phyloP scores from a whole-genome alignment of 2,329 filamentous ascomycete species.

The Diaporthe longicolla region DNA sequence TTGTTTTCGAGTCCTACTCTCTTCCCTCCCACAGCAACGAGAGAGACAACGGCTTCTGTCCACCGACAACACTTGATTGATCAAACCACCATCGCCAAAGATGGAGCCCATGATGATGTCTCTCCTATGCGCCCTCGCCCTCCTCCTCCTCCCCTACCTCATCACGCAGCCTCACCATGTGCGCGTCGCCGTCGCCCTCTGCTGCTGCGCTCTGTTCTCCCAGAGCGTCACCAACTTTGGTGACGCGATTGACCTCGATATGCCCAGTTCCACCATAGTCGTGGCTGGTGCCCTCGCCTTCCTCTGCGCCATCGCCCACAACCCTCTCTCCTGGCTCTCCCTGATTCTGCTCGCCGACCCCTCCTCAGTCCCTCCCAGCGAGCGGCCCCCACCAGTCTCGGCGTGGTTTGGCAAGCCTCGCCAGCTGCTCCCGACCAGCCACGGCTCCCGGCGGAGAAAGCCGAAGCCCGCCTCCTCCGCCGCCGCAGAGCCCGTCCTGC shows the following conservation, averaged over 20 bases:
- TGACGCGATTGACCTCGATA: not conserved
- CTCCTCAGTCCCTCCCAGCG: not conserved
- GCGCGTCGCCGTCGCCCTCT: not conserved
- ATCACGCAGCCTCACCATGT: constrained; percentile 13
- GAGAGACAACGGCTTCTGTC: constrained; percentile 12
- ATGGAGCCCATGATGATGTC: not conserved
- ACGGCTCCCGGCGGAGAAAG: not conserved
- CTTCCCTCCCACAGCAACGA: constrained; percentile 23
- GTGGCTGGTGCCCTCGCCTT: not conserved
- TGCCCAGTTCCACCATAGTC: not conserved
- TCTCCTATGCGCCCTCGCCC: not conserved
- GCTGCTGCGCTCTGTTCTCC: not conserved
- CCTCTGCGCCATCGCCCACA: not conserved
- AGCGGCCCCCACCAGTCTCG: not conserved
- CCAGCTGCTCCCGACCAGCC: not conserved
- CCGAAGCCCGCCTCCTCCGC: too few species aligned
- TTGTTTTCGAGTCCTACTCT: not conserved
- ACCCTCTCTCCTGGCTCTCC: constrained; percentile 5
- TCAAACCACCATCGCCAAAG: not conserved
- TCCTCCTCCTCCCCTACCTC: constrained; percentile 7
- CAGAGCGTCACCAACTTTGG: not conserved
- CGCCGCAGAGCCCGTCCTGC: not conserved
- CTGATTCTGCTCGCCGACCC: constrained; percentile 8
- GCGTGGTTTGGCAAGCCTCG: not conserved
- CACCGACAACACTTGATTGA: not conserved